Evolutionary conservation across 495 filamentous ascomycete species (phyloP), one percentile per base, ranked within the genome.

Genomic region (Terfezia claveryi): DNA sequence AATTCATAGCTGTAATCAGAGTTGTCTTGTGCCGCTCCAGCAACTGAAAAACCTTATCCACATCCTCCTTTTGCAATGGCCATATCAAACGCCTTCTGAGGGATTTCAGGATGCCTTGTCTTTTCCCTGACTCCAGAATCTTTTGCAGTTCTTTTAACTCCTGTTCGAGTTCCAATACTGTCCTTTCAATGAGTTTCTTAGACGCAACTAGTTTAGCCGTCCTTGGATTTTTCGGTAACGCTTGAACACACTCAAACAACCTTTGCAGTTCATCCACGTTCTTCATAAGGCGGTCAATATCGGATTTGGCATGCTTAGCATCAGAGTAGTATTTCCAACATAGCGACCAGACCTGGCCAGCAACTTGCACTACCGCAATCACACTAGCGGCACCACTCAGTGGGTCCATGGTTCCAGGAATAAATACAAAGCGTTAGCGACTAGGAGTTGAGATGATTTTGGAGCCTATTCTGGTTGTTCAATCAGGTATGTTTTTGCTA

Each of bases 311-410:
- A 58, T 70, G 49, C 49, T 68, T 69, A 8, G 67, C 69, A 0
- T 59, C 56, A 1, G 53, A 46, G 44, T 62, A 41, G 56, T 70
- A 69, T 32, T 60, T 23, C 1, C 55, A 51, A 58, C 68, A 72
- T 16, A 68, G 49, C 23, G 59, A 54, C 5, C 55, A 50, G 49
- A 72, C 60, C 51, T 57, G 58, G 10, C 53, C 56, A 9, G 68
- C 62, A 16, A 70, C 57, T 46, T 71, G 58, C 50, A 72, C 62
- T 5, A 71, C 61, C 12, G 67, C 68, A 44, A 71, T 63, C 44
- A 69, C 62, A 56, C 66, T 69, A n/a, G n/a, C n/a, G n/a, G n/a
- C n/a, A n/a, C n/a, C n/a, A n/a, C n/a, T n/a, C n/a, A n/a, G n/a
- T n/a, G n/a, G n/a, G 20, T 20, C 20, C 20, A 20, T 20, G 20